Percentiles rank a stretch among this genome's conserved stretches.
phyloP scores from a whole-genome alignment of 1,284 basidiomycete species.

The Rugosomyces carneus region DNA sequence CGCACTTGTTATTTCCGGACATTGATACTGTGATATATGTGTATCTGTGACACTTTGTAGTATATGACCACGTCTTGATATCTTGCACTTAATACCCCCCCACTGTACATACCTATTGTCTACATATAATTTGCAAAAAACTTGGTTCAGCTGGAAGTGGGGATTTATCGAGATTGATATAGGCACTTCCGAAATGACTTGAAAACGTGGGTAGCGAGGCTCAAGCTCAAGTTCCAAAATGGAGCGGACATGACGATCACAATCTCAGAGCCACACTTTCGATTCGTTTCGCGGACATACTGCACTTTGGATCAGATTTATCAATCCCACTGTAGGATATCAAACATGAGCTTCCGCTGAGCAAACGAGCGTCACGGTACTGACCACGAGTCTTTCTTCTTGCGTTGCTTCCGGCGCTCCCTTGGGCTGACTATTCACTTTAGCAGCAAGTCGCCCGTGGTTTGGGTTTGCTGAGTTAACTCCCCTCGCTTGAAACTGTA shows the following conservation, averaged over 20 bases:
- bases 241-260: background rate
- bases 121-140: background rate
- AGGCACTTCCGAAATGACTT: slow-evolving; percentile 1
- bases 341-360: slow-evolving; percentile 3
- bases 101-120: slow-evolving; percentile 16
- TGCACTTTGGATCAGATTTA: slow-evolving; percentile 10
- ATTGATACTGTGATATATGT: slow-evolving; percentile 24
- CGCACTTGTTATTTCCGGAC: slow-evolving; percentile 20
- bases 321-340: slow-evolving; percentile 22
- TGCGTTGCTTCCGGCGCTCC: slow-evolving; percentile 41
- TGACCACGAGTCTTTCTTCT: slow-evolving; percentile 60
- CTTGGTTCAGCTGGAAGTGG: background rate
- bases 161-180: background rate
- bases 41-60: slow-evolving; percentile 14
- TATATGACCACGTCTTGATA: slow-evolving; percentile 17
- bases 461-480: slow-evolving; percentile 59
- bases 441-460: slow-evolving; percentile 53
- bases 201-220: slow-evolving; percentile 6
- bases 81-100: slow-evolving; percentile 19
- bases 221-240: background rate
- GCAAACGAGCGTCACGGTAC: slow-evolving; percentile 14
- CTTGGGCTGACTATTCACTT: slow-evolving; percentile 45
- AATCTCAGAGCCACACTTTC: background rate
- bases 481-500: slow-evolving; percentile 50
- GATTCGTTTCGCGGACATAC: slow-evolving; percentile 1